phyloP scores from a whole-genome alignment of 768 basidiomycete genomes.

The Pleurotus salmoneostramineus region DNA sequence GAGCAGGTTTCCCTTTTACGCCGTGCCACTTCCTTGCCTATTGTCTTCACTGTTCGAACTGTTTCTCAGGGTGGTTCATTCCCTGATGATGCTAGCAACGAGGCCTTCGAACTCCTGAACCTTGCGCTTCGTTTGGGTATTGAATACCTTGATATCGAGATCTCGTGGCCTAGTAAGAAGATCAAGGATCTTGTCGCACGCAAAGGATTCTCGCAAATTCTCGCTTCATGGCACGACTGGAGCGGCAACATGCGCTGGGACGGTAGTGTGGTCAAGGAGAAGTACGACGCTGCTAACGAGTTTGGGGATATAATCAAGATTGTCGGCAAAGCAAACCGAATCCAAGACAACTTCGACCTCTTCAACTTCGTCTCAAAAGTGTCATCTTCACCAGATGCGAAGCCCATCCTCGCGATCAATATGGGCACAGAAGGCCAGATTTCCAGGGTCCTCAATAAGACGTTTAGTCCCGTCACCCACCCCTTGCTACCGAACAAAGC shows the following conservation, averaged over 20 bases:
- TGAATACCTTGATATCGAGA: conserved; percentile 93
- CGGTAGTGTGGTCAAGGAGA: conserved; percentile 57
- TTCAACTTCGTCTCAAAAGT: conserved; percentile 62
- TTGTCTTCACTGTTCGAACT: conserved; percentile 91
- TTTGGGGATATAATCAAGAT: conserved; percentile 92
- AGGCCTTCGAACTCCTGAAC: conserved; percentile 70
- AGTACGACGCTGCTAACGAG: conserved; percentile 59
- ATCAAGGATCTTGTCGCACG: conserved; percentile 54
- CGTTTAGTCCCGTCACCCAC: conserved; percentile 90
- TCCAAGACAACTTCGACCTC: conserved; percentile 79
- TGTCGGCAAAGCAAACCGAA: conserved; percentile 73
- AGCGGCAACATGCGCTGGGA: conserved; percentile 83
- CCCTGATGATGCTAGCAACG: conserved; percentile 72
- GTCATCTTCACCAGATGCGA: conserved; percentile 41
- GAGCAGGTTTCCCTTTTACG: conserved; percentile 79
- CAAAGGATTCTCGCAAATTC: conserved; percentile 75
- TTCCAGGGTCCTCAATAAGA: conserved; percentile 81
- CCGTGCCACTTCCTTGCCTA: conserved; percentile 72
- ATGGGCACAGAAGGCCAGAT: conserved; percentile 89
- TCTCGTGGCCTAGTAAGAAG: conserved; percentile 60
- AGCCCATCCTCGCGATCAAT: conserved; percentile 93
- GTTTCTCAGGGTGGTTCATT: conserved; percentile 87
- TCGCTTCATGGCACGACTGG: conserved; percentile 97
- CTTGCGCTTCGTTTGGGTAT: conserved; percentile 80
- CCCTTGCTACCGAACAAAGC: conserved; percentile 80